Evolutionary conservation across 345 rosid genomes (phyloP).

Genomic region (Populus tremula): DNA sequence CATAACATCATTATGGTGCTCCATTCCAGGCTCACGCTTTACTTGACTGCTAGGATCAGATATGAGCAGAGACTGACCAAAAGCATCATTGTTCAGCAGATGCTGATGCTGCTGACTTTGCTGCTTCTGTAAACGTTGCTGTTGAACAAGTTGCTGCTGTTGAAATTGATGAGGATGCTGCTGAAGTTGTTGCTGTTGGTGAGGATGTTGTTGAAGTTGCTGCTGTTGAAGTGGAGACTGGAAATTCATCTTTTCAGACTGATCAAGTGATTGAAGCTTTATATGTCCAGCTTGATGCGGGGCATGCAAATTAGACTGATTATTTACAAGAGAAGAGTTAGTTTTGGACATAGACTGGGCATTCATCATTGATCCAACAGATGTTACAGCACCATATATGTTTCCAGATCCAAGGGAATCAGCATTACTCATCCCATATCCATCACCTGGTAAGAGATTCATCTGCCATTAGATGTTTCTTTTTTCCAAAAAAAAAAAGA

Average conservation of each 20-base stretch:
- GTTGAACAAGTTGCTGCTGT: slow-evolving; percentile 58
- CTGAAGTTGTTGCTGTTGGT: slow-evolving; percentile 66
- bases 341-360: slow-evolving; percentile 60
- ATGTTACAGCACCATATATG: slow-evolving; percentile 47
- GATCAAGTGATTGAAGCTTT: slow-evolving; percentile 44
- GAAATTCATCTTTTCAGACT: slow-evolving; percentile 51
- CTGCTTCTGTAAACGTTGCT: slow-evolving; percentile 53
- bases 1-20: slow-evolving; percentile 45
- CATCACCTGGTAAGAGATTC: slow-evolving; percentile 59
- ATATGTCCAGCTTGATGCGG: slow-evolving; percentile 42
- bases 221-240: slow-evolving; percentile 48
- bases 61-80: slow-evolving; percentile 52
- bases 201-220: slow-evolving; percentile 43
- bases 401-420: slow-evolving; percentile 65
- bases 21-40: slow-evolving; percentile 66
- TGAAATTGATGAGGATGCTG: slow-evolving; percentile 57
- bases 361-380: slow-evolving; percentile 48
- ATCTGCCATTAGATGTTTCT: slow-evolving; percentile 13
- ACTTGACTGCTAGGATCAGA: slow-evolving; percentile 50
- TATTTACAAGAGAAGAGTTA: slow-evolving; percentile 45
- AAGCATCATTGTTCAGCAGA: slow-evolving; percentile 45
- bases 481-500: not conserved
- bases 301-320: slow-evolving; percentile 50
- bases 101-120: slow-evolving; percentile 62
- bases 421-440: slow-evolving; percentile 49